These are phyloP conservation scores for Fusarium fracticaudum DNA, from an alignment of 2,329 filamentous ascomycete genomes.

Conservation along the genomic window DNA sequence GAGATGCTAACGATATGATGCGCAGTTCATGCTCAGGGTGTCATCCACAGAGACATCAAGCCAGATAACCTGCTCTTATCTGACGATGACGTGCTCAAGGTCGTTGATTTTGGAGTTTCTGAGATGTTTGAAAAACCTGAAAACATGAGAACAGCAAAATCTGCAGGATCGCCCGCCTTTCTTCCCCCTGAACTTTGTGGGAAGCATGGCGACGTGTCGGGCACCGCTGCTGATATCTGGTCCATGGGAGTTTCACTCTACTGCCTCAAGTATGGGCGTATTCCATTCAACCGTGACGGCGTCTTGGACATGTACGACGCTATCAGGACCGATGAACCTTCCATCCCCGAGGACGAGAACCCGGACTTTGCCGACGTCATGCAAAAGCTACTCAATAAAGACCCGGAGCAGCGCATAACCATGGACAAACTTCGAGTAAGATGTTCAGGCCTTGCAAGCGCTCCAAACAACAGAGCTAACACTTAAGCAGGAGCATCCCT, in stretches of 20 bases:
- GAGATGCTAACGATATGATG: neutral
- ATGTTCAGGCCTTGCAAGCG: conserved; percentile 5
- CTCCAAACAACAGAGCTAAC: neutral
- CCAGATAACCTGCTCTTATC: conserved; percentile 95
- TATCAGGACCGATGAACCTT: conserved; percentile 76
- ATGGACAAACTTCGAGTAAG: conserved; percentile 85
- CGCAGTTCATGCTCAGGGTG: conserved; percentile 88
- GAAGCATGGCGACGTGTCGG: conserved; percentile 87
- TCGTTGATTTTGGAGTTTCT: conserved; percentile 98
- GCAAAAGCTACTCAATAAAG: conserved; percentile 79
- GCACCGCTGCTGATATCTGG: conserved; percentile 94
- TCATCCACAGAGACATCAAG: conserved; percentile 97
- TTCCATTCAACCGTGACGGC: conserved; percentile 84
- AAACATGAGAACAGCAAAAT: conserved; percentile 91
- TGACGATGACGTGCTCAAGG: conserved; percentile 91
- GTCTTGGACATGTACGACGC: conserved; percentile 90
- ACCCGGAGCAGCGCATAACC: conserved; percentile 82
- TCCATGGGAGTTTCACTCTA: conserved; percentile 97
- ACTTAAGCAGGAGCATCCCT: conserved; percentile 78
- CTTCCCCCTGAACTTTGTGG: conserved; percentile 91
- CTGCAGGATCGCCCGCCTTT: conserved; percentile 93
- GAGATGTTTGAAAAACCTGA: conserved; percentile 93
- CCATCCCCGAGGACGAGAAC: conserved; percentile 71
- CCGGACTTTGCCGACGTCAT: conserved; percentile 80
- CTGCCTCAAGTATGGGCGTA: conserved; percentile 86